Conservation (phyloP, 495 filamentous ascomycete species). For the Aspergillus baeticus region DNA sequence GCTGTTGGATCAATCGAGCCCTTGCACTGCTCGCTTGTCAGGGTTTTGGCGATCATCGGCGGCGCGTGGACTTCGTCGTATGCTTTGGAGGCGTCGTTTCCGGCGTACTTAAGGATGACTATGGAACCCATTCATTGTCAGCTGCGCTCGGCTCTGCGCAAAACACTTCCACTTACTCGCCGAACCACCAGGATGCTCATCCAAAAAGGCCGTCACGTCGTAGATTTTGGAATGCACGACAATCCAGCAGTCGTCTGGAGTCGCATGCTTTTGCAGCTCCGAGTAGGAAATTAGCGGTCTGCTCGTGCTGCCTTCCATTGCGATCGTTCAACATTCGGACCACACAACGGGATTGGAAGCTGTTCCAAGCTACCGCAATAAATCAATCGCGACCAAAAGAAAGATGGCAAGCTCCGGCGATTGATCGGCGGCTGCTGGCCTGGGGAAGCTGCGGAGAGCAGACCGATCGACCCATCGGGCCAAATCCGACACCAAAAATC, state of each 20-base stretch:
- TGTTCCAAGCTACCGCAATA: neutral
- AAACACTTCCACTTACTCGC: slow-evolving; percentile 4
- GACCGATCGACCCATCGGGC: neutral
- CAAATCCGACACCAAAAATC: neutral
- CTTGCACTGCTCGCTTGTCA: neutral
- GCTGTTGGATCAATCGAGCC: neutral
- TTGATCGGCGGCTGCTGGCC: neutral
- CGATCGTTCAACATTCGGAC: neutral
- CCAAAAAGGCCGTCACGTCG: slow-evolving; percentile 70
- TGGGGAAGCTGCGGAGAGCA: neutral
- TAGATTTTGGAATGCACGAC: slow-evolving; percentile 80
- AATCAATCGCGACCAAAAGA: neutral
- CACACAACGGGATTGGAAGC: neutral
- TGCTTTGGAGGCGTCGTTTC: slow-evolving; percentile 56
- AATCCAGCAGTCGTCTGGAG: slow-evolving; percentile 75
- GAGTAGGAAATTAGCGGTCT: neutral
- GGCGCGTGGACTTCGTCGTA: slow-evolving; percentile 59
- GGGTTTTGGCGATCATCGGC: slow-evolving; percentile 8
- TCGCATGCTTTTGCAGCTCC: neutral
- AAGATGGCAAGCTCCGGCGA: neutral
- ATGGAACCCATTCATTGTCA: neutral
- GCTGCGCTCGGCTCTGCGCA: neutral
- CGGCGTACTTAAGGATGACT: slow-evolving; percentile 43
- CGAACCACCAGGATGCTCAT: slow-evolving; percentile 61
- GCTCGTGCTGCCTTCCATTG: neutral